Base-by-base conservation (phyloP, 2,329 filamentous ascomycete genomes). In the Albophoma yamanashiensis region DNA sequence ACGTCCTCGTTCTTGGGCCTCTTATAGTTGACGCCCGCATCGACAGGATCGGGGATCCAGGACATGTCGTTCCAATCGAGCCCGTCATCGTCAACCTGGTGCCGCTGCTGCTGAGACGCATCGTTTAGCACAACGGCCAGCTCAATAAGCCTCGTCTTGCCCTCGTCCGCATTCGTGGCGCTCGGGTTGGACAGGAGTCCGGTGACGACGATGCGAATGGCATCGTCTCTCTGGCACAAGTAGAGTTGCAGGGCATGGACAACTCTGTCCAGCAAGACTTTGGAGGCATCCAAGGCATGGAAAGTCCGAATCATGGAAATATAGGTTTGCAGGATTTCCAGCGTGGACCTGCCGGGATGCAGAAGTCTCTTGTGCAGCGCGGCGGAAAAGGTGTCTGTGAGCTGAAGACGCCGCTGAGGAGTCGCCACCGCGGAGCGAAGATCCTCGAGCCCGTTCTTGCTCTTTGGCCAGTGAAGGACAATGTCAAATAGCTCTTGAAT, bases 21-120 rank as follows among this genome's bases (percentile, higher is more conserved):
- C 69, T 89, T 91, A 76, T 96, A 97, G 70, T 97, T 91, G 56
- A 91, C 89, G 12, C 91, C 92, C 1, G 94, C 94, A 70, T 99
- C 94, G 45, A 95, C 87, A 0, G 94, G 94, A 67, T 96, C 90
- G 1, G 94, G 94, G 42, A 91, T 80, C 94, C 94, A 99, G 11
- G 86, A 84, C 87, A 96, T 89, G 71, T 99, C 92, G 68, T 91
- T 83, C 88, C 90, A 97, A 71, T 95, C 90, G 20, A 94, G 79
- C 58, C 91, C 89, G 60, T 88, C 86, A 63, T 86, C 84, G 34
- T 86, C 82, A 11, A 78, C 74, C 25, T 80, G 79, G 43, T 75
- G 75, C 11, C 78, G 76, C 17, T 79, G 75, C 61, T 81, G 78
- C 62, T 85, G 80, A 12, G 82, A 75, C 0, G 84, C 80, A 62